Conservation (phyloP, 371 early-diverging fungal genomes). For the Mucor plumbeus region DNA sequence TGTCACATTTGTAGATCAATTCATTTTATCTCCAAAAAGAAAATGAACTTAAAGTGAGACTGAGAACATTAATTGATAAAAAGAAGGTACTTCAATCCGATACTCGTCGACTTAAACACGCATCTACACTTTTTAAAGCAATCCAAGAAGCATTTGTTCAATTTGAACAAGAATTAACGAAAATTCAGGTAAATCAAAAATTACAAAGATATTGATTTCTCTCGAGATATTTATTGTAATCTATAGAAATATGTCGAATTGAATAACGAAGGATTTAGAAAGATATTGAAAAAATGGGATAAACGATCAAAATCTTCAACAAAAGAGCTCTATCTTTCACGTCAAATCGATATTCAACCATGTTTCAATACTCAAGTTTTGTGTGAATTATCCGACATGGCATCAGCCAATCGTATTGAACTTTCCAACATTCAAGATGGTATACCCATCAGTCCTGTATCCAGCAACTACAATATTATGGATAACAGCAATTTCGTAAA, state of each 20-base stretch:
- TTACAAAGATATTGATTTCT: too few species aligned
- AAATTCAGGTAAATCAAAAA: conserved; percentile 76
- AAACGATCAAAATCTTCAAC: conserved; percentile 93
- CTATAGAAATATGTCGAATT: conserved; percentile 91
- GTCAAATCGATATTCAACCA: conserved; percentile 95
- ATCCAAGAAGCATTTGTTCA: conserved; percentile 89
- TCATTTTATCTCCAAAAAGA: conserved; percentile 84
- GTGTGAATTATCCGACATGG: conserved; percentile 86
- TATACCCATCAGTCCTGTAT: conserved; percentile 31
- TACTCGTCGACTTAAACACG: conserved; percentile 58
- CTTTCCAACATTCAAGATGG: conserved; percentile 59
- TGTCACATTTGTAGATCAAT: conserved; percentile 65
- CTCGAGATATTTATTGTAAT: neutral
- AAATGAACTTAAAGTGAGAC: conserved; percentile 76
- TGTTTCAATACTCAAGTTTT: conserved; percentile 93
- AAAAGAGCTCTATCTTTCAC: conserved; percentile 92
- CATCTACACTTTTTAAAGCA: conserved; percentile 63
- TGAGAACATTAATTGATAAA: conserved; percentile 78
- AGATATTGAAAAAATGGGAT: conserved; percentile 98
- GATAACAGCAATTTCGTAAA: conserved; percentile 14
- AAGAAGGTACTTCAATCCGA: conserved; percentile 75
- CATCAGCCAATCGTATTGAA: conserved; percentile 70
- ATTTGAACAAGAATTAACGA: conserved; percentile 91
- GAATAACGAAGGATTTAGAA: conserved; percentile 94
- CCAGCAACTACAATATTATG: conserved; percentile 9